phyloP scores from a whole-genome alignment of 1,284 basidiomycete species.

The Lentinula novae-zelandiae region DNA sequence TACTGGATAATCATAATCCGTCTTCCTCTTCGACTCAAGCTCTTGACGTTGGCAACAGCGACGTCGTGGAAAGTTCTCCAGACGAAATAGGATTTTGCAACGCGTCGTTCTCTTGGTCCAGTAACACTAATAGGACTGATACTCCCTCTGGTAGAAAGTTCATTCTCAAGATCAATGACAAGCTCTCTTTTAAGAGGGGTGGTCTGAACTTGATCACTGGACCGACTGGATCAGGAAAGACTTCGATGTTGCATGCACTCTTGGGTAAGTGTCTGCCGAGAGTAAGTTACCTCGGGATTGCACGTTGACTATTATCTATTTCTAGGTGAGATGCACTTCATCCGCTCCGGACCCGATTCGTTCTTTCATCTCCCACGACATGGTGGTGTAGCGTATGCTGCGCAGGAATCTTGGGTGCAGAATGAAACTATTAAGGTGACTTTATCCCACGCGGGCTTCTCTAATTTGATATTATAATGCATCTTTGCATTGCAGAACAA shows the following conservation, averaged over 20 bases:
- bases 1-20: conserved; percentile 1
- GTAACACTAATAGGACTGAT: conserved; percentile 5
- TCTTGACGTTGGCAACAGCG: neutral
- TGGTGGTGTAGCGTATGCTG: conserved; percentile 69
- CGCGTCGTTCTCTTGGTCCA: conserved; percentile 16
- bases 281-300: neutral
- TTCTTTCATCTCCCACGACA: conserved; percentile 64
- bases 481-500: conserved; percentile 52
- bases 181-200: conserved; percentile 44
- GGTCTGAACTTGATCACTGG: conserved; percentile 48
- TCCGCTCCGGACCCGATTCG: conserved; percentile 48
- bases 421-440: conserved; percentile 41
- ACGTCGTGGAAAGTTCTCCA: neutral
- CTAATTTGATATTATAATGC: neutral
- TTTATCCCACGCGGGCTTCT: neutral
- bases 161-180: conserved; percentile 33
- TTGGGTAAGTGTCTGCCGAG: conserved; percentile 29
- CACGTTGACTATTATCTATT: no score
- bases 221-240: conserved; percentile 41
- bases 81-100: conserved; percentile 26
- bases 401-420: conserved; percentile 78
- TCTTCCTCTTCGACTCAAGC: neutral
- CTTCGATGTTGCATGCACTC: conserved; percentile 41
- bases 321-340: conserved; percentile 58
- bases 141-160: conserved; percentile 20